Conservation (phyloP, 176 grass and related monocot genomes). For the Bolboschoenus planiculmis region DNA sequence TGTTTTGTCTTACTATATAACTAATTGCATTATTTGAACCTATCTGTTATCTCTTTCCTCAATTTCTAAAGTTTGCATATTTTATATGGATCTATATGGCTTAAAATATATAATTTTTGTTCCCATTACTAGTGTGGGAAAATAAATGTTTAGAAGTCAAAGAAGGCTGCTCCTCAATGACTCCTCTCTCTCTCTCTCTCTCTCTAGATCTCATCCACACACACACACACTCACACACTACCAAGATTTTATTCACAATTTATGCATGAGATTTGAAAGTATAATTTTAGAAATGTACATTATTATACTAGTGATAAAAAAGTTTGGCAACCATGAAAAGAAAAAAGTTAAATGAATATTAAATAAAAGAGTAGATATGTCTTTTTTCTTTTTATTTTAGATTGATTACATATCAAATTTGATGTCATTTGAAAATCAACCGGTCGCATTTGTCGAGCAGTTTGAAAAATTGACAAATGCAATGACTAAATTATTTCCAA, state of each 20-base stretch:
- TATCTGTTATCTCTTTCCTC: neutral
- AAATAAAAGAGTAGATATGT: too few species aligned
- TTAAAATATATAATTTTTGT: neutral
- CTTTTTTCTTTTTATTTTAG: neutral
- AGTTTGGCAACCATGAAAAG: neutral
- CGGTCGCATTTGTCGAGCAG: neutral
- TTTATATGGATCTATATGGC: neutral
- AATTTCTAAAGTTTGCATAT: neutral
- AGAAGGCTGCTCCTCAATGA: neutral
- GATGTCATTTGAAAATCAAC: neutral
- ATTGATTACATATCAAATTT: neutral
- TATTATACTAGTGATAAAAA: neutral
- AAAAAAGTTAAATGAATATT: neutral
- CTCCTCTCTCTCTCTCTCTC: too few species aligned
- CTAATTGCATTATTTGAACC: neutral
- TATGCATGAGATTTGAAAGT: neutral
- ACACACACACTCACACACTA: too few species aligned
- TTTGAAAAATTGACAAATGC: neutral
- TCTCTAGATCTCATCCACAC: too few species aligned
- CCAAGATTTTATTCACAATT: too few species aligned
- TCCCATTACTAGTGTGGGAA: neutral
- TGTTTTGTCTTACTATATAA: neutral
- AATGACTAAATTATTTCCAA: neutral
- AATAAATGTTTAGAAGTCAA: neutral
- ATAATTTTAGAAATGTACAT: neutral